Percentiles rank a stretch among this genome's conserved stretches.
Evolutionary conservation across 2,329 filamentous ascomycete genomes (phyloP).

Genomic region (Graphilbum sp.): DNA sequence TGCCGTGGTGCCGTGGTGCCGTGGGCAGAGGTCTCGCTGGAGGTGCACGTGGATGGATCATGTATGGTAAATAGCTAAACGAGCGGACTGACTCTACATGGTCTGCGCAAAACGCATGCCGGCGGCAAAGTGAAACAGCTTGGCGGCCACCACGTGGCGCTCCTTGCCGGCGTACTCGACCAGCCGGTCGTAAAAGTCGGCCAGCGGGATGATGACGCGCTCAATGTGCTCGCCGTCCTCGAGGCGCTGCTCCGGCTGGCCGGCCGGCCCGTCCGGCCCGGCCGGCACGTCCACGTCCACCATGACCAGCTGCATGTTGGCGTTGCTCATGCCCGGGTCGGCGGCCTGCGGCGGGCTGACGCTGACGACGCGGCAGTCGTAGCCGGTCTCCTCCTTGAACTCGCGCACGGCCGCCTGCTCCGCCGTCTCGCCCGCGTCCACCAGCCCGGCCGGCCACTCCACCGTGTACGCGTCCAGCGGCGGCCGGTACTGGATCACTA

Average conservation of each 20-base stretch:
- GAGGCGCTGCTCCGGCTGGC: conserved; percentile 39
- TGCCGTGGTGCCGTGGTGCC: too few relatives aligned
- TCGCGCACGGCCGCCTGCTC: conserved; percentile 36
- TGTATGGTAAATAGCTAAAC: too few relatives aligned
- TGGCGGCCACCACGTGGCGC: conserved; percentile 36
- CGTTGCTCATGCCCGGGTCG: conserved; percentile 42
- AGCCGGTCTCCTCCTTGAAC: conserved; percentile 39
- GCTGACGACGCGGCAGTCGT: conserved; percentile 29
- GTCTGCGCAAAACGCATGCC: conserved; percentile 33
- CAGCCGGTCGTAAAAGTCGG: conserved; percentile 37
- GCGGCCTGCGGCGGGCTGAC: conserved; percentile 37
- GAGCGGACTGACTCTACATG: too few relatives aligned
- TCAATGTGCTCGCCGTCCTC: conserved; percentile 47
- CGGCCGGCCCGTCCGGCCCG: conserved; percentile 26
- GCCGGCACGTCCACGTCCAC: conserved; percentile 38
- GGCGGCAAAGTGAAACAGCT: conserved; percentile 43
- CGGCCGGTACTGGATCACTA: conserved; percentile 12
- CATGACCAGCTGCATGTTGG: conserved; percentile 45
- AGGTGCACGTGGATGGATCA: too few relatives aligned
- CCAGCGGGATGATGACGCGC: conserved; percentile 39
- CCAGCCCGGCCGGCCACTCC: conserved; percentile 36
- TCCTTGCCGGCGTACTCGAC: conserved; percentile 28
- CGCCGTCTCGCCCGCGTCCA: conserved; percentile 34
- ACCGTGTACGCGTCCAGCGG: conserved; percentile 33
- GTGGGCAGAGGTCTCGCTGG: too few relatives aligned